Conservation (phyloP, 1,284 basidiomycete genomes). For the Hypsizygus ulmarius region DNA sequence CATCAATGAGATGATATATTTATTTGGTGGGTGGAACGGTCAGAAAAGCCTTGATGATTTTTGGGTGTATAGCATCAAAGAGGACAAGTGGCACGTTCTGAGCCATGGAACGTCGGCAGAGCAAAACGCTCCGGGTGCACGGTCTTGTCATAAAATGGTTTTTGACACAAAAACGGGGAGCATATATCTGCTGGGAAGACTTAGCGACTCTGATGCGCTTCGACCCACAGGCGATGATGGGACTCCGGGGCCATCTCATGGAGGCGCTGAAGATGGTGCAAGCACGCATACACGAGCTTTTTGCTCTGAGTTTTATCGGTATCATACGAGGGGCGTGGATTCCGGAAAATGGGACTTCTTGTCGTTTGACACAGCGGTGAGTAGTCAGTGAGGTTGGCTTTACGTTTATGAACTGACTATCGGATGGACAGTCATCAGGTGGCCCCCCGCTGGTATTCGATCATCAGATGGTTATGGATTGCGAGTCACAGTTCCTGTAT, state of each 20-base stretch:
- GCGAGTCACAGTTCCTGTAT: conserved; percentile 69
- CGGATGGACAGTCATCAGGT: conserved; percentile 45
- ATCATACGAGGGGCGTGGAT: conserved; percentile 59
- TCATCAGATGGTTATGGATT: conserved; percentile 80
- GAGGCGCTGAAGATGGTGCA: conserved; percentile 9
- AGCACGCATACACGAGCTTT: conserved; percentile 24
- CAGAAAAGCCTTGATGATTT: conserved; percentile 73
- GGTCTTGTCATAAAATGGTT: conserved; percentile 83
- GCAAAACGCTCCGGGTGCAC: conserved; percentile 63
- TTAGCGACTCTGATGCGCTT: conserved; percentile 51
- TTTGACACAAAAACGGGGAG: conserved; percentile 68
- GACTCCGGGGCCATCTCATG: conserved; percentile 6
- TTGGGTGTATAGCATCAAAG: conserved; percentile 68
- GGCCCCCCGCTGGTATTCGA: conserved; percentile 79
- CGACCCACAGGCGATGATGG: conserved; percentile 22
- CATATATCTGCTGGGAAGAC: conserved; percentile 69
- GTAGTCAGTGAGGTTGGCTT: conserved; percentile 18
- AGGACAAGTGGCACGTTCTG: conserved; percentile 64
- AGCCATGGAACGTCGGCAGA: conserved; percentile 56
- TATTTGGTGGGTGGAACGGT: conserved; percentile 83
- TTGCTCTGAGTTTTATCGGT: conserved; percentile 69
- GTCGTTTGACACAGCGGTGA: conserved; percentile 60
- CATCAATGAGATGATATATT: conserved; percentile 61
- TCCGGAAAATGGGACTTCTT: conserved; percentile 67
- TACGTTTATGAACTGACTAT: not conserved